Percentiles rank a stretch among this genome's conserved stretches.
Conservation (phyloP, 2,329 filamentous ascomycete genomes). For the Daldinia sp. region DNA sequence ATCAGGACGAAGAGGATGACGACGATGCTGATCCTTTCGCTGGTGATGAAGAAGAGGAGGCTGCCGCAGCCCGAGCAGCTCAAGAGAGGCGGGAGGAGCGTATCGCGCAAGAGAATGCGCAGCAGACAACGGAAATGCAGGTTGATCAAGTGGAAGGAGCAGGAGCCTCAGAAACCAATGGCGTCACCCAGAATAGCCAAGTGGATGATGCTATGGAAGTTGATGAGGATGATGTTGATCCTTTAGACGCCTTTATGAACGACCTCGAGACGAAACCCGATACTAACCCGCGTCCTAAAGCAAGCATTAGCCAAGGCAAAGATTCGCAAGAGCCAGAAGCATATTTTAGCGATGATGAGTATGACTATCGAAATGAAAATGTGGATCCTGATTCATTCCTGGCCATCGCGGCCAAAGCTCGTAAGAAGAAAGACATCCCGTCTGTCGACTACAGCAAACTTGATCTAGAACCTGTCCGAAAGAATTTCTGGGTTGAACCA, state of each 20-base stretch:
- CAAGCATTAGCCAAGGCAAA: slow-evolving; percentile 57
- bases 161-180: slow-evolving; percentile 44
- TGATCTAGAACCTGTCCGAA: slow-evolving; percentile 86
- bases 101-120: slow-evolving; percentile 63
- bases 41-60: slow-evolving; percentile 87
- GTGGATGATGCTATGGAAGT: slow-evolving; percentile 66
- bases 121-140: slow-evolving; percentile 61
- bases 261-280: slow-evolving; percentile 65
- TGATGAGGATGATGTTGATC: slow-evolving; percentile 80
- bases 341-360: slow-evolving; percentile 90
- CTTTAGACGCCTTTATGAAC: slow-evolving; percentile 97
- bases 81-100: slow-evolving; percentile 85
- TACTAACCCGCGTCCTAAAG: slow-evolving; percentile 48
- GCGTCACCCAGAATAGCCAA: slow-evolving; percentile 39
- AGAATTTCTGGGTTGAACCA: slow-evolving; percentile 95
- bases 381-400: slow-evolving; percentile 62
- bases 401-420: slow-evolving; percentile 68
- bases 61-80: slow-evolving; percentile 85
- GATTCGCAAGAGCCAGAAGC: slow-evolving; percentile 79
- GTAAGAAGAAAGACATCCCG: slow-evolving; percentile 97
- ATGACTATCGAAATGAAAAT: slow-evolving; percentile 63
- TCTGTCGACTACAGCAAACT: slow-evolving; percentile 87
- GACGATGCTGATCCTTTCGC: slow-evolving; percentile 82
- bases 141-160: slow-evolving; percentile 51
- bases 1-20: slow-evolving; percentile 72